Conservation (phyloP, 352 stramenopile species). For the Phytophthora litchii region DNA sequence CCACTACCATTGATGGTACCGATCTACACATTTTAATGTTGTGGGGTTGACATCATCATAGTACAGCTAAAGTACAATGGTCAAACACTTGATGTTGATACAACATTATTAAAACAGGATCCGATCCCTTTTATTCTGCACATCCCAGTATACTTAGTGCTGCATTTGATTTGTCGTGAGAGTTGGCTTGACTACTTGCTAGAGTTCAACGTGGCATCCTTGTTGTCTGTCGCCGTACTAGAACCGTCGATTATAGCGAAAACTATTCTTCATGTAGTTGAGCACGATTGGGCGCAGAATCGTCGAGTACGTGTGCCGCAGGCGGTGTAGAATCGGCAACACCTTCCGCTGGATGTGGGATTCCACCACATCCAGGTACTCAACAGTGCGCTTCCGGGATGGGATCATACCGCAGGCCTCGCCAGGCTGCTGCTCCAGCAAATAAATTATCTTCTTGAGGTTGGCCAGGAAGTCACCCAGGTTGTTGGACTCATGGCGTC, state of each 20-base stretch:
- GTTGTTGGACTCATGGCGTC: slow-evolving; percentile 82
- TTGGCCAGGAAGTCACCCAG: slow-evolving; percentile 82
- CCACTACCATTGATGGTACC: too few species aligned
- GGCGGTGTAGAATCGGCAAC: slow-evolving; percentile 75
- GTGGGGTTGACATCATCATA: too few species aligned
- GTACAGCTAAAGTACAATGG: not conserved
- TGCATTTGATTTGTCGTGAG: slow-evolving; percentile 13
- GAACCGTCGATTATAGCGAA: slow-evolving; percentile 57
- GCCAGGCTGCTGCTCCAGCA: slow-evolving; percentile 80
- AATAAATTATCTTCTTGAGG: slow-evolving; percentile 92
- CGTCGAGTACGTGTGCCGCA: slow-evolving; percentile 82
- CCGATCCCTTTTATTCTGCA: slow-evolving; percentile 24
- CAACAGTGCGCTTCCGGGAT: slow-evolving; percentile 68
- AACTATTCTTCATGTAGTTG: slow-evolving; percentile 78
- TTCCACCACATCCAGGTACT: slow-evolving; percentile 84
- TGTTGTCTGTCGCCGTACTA: slow-evolving; percentile 3
- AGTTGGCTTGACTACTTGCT: slow-evolving; percentile 15
- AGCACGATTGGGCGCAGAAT: slow-evolving; percentile 79
- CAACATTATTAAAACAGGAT: slow-evolving; percentile 4
- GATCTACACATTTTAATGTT: too few species aligned
- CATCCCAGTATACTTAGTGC: slow-evolving; percentile 18
- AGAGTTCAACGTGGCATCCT: slow-evolving; percentile 5
- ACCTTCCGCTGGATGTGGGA: slow-evolving; percentile 87
- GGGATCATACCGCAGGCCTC: slow-evolving; percentile 82
- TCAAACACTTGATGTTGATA: slow-evolving; percentile 11